Conservation (phyloP, 768 basidiomycete genomes). For the Galerina marginata region DNA sequence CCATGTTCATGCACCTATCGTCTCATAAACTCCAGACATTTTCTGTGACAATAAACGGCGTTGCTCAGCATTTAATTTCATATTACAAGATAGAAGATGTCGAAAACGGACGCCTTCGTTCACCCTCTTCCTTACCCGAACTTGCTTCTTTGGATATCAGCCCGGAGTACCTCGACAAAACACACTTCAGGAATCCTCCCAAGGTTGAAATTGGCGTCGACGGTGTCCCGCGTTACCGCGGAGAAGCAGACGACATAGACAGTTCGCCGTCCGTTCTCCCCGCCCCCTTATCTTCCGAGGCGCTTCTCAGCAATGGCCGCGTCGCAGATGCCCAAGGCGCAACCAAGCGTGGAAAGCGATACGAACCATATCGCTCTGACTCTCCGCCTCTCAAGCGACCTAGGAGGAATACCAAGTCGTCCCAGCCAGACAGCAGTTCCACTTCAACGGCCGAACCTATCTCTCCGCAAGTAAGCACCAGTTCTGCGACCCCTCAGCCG, state of each 20-base stretch:
- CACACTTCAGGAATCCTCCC: conserved; percentile 90
- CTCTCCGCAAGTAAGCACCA: conserved; percentile 21
- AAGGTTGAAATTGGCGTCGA: conserved; percentile 86
- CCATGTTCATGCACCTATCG: background rate
- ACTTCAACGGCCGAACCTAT: conserved; percentile 20
- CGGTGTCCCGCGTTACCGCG: conserved; percentile 81
- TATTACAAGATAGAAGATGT: conserved; percentile 96
- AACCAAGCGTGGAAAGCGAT: conserved; percentile 47
- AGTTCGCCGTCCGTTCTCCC: conserved; percentile 44
- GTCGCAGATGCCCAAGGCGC: conserved; percentile 35
- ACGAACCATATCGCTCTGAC: conserved; percentile 42
- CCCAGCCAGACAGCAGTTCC: conserved; percentile 21
- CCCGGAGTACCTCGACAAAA: conserved; percentile 86
- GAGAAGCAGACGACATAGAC: conserved; percentile 79
- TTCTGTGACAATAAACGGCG: conserved; percentile 83
- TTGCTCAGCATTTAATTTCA: conserved; percentile 90
- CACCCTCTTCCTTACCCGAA: conserved; percentile 88
- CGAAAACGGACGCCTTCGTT: conserved; percentile 82
- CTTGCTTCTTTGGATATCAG: conserved; percentile 86
- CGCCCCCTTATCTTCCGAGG: conserved; percentile 45
- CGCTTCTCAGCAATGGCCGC: conserved; percentile 55
- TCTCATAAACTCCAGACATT: conserved; percentile 67
- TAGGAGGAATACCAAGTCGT: conserved; percentile 39
- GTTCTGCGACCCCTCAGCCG: conserved; percentile 22
- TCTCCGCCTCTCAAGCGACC: conserved; percentile 37